A percentile compares a stretch with the other conserved stretches of the same genome.
These are phyloP conservation scores for Abrus precatorius DNA, from an alignment of 306 rosid species.

Conservation along the genomic window DNA sequence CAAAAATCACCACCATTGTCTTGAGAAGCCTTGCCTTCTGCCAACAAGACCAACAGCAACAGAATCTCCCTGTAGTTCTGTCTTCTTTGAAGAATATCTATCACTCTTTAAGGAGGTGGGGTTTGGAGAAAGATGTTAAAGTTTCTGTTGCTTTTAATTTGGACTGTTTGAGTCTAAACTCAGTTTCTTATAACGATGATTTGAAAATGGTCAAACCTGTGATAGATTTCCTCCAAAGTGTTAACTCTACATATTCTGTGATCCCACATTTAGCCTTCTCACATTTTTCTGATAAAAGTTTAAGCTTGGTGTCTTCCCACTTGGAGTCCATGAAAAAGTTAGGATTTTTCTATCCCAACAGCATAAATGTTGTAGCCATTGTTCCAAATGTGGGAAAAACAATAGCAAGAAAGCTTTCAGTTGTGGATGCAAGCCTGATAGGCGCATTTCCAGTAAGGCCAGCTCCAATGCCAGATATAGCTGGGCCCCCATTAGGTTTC, in stretches of 20 bases:
- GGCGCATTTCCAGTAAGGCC: slow-evolving; percentile 65
- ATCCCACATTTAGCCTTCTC: slow-evolving; percentile 53
- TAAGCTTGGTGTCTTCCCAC: slow-evolving; percentile 60
- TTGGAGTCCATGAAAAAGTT: slow-evolving; percentile 61
- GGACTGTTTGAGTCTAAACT: slow-evolving; percentile 51
- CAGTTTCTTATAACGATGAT: slow-evolving; percentile 45
- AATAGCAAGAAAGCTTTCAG: slow-evolving; percentile 67
- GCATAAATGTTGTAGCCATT: slow-evolving; percentile 49
- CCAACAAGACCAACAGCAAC: slow-evolving; percentile 46
- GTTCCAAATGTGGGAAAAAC: slow-evolving; percentile 50
- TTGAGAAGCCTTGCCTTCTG: slow-evolving; percentile 58
- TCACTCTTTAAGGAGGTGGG: slow-evolving; percentile 86
- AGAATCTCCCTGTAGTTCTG: slow-evolving; percentile 48
- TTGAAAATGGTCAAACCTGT: slow-evolving; percentile 57
- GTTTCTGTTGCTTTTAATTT: slow-evolving; percentile 65
- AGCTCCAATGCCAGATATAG: slow-evolving; percentile 63
- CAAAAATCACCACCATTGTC: slow-evolving; percentile 76
- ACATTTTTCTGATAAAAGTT: slow-evolving; percentile 53
- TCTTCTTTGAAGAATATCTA: slow-evolving; percentile 72
- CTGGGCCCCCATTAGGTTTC: slow-evolving; percentile 67
- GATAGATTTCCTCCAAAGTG: slow-evolving; percentile 58
- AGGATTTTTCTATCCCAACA: slow-evolving; percentile 59
- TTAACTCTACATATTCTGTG: slow-evolving; percentile 70
- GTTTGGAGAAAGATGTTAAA: slow-evolving; percentile 75
- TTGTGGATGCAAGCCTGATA: slow-evolving; percentile 41